Evolutionary conservation across 2,329 filamentous ascomycete genomes (phyloP).

Genomic region (Botryosphaeria dothidea): DNA sequence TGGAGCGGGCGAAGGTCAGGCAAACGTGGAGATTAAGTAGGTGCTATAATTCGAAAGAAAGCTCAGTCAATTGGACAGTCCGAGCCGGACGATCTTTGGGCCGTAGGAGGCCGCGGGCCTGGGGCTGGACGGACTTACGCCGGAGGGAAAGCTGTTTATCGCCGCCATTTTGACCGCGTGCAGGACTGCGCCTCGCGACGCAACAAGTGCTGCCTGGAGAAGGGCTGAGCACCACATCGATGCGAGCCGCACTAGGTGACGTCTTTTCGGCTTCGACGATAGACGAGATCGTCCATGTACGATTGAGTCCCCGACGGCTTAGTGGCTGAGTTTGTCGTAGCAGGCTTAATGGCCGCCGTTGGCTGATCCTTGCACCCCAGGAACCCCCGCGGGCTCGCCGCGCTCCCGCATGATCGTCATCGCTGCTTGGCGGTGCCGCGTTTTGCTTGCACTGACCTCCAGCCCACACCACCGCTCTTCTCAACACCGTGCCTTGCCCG

Average conservation of each 20-base stretch:
- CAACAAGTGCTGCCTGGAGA: neutral
- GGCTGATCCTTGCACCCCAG: neutral
- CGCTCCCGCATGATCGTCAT: slow-evolving; percentile 4
- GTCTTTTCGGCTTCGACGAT: neutral
- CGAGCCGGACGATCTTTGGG: slow-evolving; percentile 5
- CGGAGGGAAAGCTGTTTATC: neutral
- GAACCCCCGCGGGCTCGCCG: too few relatives aligned
- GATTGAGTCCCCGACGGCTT: too few relatives aligned
- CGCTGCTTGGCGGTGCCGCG: neutral
- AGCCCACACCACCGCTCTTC: neutral
- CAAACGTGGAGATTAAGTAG: neutral
- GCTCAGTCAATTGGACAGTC: neutral
- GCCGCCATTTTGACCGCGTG: neutral
- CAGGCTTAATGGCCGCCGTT: neutral
- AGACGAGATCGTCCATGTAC: neutral
- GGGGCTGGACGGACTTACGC: neutral
- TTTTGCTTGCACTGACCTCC: neutral
- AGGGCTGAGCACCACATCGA: neutral
- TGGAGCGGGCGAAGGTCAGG: slow-evolving; percentile 36
- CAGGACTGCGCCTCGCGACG: neutral
- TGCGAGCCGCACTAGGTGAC: neutral
- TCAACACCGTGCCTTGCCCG: neutral
- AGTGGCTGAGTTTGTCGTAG: too few relatives aligned
- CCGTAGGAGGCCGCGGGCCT: neutral
- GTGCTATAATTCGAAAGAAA: neutral